phyloP scores from a whole-genome alignment of 768 basidiomycete species.

The Tricholoma hemisulphureum region DNA sequence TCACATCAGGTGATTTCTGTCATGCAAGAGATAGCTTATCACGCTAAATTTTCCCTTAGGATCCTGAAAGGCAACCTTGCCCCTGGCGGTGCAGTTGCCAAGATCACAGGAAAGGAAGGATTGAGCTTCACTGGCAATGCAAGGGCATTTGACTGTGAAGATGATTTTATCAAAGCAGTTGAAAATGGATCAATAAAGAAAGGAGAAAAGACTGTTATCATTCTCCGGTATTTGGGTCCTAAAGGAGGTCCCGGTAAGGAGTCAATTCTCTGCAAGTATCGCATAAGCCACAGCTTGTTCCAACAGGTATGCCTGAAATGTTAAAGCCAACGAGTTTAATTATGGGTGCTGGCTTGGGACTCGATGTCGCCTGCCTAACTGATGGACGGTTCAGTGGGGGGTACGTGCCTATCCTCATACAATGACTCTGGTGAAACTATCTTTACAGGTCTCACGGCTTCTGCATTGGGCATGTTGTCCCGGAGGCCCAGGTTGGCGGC shows the following conservation, averaged over 20 bases:
- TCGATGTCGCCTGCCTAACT: conserved; percentile 95
- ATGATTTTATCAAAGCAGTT: conserved; percentile 83
- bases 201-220: conserved; percentile 95
- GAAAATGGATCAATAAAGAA: conserved; percentile 85
- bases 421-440: conserved; percentile 10
- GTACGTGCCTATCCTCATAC: conserved; percentile 46
- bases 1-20: conserved; percentile 67
- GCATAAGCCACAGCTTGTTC: conserved; percentile 9
- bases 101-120: conserved; percentile 96
- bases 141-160: conserved; percentile 88
- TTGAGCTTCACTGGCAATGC: conserved; percentile 88
- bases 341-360: conserved; percentile 96
- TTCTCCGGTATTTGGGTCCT: conserved; percentile 94
- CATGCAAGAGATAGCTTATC: conserved; percentile 7
- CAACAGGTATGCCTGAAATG: conserved; percentile 97
- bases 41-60: conserved; percentile 38
- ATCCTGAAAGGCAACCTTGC: conserved; percentile 92
- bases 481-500: conserved; percentile 92
- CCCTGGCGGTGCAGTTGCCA: conserved; percentile 93
- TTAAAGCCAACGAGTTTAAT: conserved; percentile 96
- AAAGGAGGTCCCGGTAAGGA: conserved; percentile 90
- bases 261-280: conserved; percentile 19
- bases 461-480: conserved; percentile 95
- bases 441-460: conserved; percentile 87
- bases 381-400: conserved; percentile 98